Evolutionary conservation across 2,329 filamentous ascomycete species (phyloP), one percentile per base, ranked within the genome.

Genomic region (Aspergillus calidoustus): DNA sequence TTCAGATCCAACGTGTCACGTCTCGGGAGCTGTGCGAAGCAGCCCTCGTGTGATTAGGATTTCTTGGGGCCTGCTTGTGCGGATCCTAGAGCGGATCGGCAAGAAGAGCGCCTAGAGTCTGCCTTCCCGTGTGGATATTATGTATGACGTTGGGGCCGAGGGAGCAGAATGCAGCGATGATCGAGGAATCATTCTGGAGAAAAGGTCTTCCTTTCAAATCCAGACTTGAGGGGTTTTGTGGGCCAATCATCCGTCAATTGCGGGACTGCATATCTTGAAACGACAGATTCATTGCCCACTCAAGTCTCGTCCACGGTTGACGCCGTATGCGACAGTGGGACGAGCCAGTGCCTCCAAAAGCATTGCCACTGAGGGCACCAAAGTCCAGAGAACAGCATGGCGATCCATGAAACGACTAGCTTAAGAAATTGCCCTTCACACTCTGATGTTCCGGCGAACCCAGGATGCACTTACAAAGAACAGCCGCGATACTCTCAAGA

Each of bases 391-490:
- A 54, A 19, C 8, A 46, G 9, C 23, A 44, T 44, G 34, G 6
- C 25, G 17, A 51, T 44, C 31, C 15, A n/a, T 13, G 23, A 15
- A 22, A 43, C n/a, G 7, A 15, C 31, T 6, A 54, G 22, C 51
- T 9, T 25, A 46, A 28, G 6, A 44, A 57, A 34, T 22, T 23
- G 46, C 11, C n/a, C 19, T 50, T 43, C 22, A 7, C 34, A 31
- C 22, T 31, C 31, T 66, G 43, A 43, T 22, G 19, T 47, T 38
- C 61, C 55, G 34, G 23, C 44, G 41, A 59, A 53, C 59, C 51
- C 38, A 52, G 57, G 60, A 62, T 57, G 54, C 51, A 57, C 44
- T 59, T 55, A 54, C 56, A 22, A 34, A 23, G 19, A 25, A 66
- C 51, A 63, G 60, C 63, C 31, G 52, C 46, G 50, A 34, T 30